Base-by-base conservation (phyloP, 129 eudicot species). In the Saposhnikovia divaricata region DNA sequence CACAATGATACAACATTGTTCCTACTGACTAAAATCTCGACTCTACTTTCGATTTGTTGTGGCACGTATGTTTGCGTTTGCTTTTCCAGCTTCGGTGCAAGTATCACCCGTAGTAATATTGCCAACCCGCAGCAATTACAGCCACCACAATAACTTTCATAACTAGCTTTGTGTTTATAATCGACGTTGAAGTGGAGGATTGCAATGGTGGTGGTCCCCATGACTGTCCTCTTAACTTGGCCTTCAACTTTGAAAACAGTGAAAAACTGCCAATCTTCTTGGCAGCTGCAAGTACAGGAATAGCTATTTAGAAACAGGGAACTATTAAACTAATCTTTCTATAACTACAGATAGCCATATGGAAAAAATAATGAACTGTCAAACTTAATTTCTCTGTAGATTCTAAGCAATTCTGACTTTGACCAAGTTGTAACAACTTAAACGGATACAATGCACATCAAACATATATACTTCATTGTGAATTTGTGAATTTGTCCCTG, bases 51-150 rank as follows among this genome's bases (percentile, higher is more conserved):
- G 69, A 44, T 83, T 18, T 75, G 75, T 75, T 59, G 46, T 2
- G 69, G 16, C 69, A n/a, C 69, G 14, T n/a, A 10, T 9, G 69
- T 61, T 61, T 25, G 34, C 28, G 25, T 9, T 43, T 69, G 80
- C 65, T 25, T 78, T 43, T 12, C 76, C 79, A 73, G 50, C 48
- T 65, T 39, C 31, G 18, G 21, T 84, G 48, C 65, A 69, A 57
- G n/a, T 75, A 85, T 93, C 85, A 91, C 80, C 84, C 83, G 21
- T 42, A 80, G 84, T 90, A 92, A 80, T 74, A 90, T 19, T 90
- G 94, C 97, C 97, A 95, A 43, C 84, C 88, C 38, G 83, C 87
- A 82, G 93, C 99, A 51, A 92, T 38, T 14, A 74, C 86, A 63
- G 89, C 97, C 9, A 92, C 87, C 55, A 90, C 68, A 45, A 82